Evolutionary conservation across 495 filamentous ascomycete genomes (phyloP).

Genomic region (Chaetomium tenue): DNA sequence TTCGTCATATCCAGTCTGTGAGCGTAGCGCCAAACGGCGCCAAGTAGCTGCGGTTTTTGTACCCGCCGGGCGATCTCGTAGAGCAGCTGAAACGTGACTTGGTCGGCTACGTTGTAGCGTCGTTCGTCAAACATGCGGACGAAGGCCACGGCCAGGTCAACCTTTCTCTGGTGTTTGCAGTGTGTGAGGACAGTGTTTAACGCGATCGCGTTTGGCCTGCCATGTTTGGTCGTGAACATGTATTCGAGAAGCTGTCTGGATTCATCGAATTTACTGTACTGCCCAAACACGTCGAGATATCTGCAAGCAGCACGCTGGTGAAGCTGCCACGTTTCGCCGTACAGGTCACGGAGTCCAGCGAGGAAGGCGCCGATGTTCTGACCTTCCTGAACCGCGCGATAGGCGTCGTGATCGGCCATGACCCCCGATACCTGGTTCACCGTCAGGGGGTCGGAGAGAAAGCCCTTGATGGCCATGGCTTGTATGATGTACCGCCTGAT

Average conservation of each 20-base stretch:
- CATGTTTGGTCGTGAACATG: slow-evolving; percentile 19
- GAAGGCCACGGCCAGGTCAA: slow-evolving; percentile 23
- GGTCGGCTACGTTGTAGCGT: slow-evolving; percentile 14
- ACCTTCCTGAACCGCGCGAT: slow-evolving; percentile 30
- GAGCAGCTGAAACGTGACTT: slow-evolving; percentile 32
- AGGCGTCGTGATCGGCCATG: slow-evolving; percentile 38
- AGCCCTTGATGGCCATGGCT: slow-evolving; percentile 34
- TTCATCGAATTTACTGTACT: slow-evolving; percentile 29
- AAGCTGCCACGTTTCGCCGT: slow-evolving; percentile 40
- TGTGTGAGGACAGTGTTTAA: slow-evolving; percentile 43
- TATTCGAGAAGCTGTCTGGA: slow-evolving; percentile 30
- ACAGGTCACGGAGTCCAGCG: slow-evolving; percentile 33
- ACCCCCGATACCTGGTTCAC: slow-evolving; percentile 31
- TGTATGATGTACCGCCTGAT: slow-evolving; percentile 38
- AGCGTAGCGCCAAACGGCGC: slow-evolving; percentile 43
- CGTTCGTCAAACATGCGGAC: slow-evolving; percentile 29
- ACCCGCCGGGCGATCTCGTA: slow-evolving; percentile 34
- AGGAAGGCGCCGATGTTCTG: slow-evolving; percentile 32
- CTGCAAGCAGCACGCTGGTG: slow-evolving; percentile 33
- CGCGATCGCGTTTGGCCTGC: slow-evolving; percentile 28
- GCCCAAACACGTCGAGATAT: slow-evolving; percentile 36
- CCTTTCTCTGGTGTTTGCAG: slow-evolving; percentile 22
- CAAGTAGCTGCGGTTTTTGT: slow-evolving; percentile 37
- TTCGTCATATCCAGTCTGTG: slow-evolving; percentile 21
- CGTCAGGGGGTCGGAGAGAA: slow-evolving; percentile 28